These are phyloP conservation scores for Phytophthora kernoviae DNA, from an alignment of 352 stramenopile species.

Conservation along the genomic window DNA sequence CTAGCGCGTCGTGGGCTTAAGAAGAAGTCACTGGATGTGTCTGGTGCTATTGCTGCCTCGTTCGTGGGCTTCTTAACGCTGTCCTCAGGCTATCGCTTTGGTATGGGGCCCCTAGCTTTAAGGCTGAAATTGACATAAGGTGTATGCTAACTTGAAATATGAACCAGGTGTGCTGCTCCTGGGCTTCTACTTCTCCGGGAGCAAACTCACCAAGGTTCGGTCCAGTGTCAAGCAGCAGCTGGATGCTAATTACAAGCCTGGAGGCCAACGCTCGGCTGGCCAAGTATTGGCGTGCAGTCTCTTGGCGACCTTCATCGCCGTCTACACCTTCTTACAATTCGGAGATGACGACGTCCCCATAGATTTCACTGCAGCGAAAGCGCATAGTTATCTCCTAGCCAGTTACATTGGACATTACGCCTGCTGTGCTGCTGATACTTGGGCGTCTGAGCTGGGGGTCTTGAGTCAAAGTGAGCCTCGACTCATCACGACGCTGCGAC, in stretches of 20 bases:
- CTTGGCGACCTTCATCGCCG: slow-evolving; percentile 65
- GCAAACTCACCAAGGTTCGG: slow-evolving; percentile 83
- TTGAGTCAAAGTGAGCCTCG: slow-evolving; percentile 75
- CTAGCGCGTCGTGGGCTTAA: slow-evolving; percentile 61
- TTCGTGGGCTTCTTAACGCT: slow-evolving; percentile 75
- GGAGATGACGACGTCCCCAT: slow-evolving; percentile 48
- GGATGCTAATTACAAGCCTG: slow-evolving; percentile 78
- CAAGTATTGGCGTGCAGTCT: slow-evolving; percentile 86
- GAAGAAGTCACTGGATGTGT: slow-evolving; percentile 69
- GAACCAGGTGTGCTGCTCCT: slow-evolving; percentile 69
- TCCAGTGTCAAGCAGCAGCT: slow-evolving; percentile 61
- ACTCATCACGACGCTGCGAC: slow-evolving; percentile 82
- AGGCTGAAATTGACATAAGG: not conserved
- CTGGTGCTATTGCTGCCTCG: slow-evolving; percentile 64
- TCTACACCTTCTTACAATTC: slow-evolving; percentile 47
- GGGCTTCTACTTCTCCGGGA: slow-evolving; percentile 87
- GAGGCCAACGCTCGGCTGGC: slow-evolving; percentile 72
- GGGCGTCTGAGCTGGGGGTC: slow-evolving; percentile 95
- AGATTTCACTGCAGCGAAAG: slow-evolving; percentile 39
- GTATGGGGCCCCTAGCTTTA: slow-evolving; percentile 16
- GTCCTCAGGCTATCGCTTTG: slow-evolving; percentile 67
- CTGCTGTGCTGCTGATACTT: slow-evolving; percentile 93
- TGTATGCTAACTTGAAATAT: slow-evolving; percentile 8
- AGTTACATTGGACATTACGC: slow-evolving; percentile 94
- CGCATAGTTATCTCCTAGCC: slow-evolving; percentile 57